A percentile compares a stretch with the other conserved stretches of the same genome.
Evolutionary conservation across 2,329 filamentous ascomycete species (phyloP).

Genomic region (Zymoseptoria brevis): DNA sequence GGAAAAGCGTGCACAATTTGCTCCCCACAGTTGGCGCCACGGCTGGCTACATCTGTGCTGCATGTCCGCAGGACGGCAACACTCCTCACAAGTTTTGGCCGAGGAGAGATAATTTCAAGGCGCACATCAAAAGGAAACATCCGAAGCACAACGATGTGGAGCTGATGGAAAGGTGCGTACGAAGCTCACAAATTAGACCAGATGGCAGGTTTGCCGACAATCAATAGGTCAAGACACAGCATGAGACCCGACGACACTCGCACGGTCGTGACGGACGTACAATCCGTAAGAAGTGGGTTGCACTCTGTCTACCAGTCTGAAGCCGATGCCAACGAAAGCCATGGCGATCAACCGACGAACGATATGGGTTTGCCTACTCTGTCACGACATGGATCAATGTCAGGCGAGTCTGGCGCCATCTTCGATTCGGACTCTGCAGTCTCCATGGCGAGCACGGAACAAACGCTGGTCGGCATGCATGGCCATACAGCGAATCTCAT

Average conservation of each 20-base stretch:
- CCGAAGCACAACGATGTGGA: slow-evolving; percentile 8
- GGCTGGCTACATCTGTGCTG: slow-evolving; percentile 42
- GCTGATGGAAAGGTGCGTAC: slow-evolving; percentile 13
- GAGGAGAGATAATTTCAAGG: slow-evolving; percentile 76
- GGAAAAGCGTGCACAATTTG: slow-evolving; percentile 57
- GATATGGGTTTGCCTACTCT: not conserved
- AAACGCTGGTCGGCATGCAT: slow-evolving; percentile 9
- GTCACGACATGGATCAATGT: not conserved
- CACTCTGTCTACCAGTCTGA: slow-evolving; percentile 6
- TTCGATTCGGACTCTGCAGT: slow-evolving; percentile 5
- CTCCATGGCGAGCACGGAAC: slow-evolving; percentile 3
- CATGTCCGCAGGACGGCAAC: slow-evolving; percentile 48
- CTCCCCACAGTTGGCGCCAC: slow-evolving; percentile 38
- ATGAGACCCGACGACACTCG: slow-evolving; percentile 14
- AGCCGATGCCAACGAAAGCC: slow-evolving; percentile 3
- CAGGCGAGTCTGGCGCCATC: not conserved
- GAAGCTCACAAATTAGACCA: not conserved
- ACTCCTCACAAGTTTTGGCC: slow-evolving; percentile 63
- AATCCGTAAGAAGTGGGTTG: slow-evolving; percentile 2
- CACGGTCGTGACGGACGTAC: slow-evolving; percentile 1
- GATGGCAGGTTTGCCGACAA: not conserved
- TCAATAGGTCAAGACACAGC: slow-evolving; percentile 10
- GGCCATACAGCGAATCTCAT: slow-evolving; percentile 4
- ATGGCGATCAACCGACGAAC: not conserved
- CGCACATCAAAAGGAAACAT: slow-evolving; percentile 67